Evolutionary conservation across 805 yeast species (phyloP).

Genomic region (Scheffersomyces coipomensis): DNA sequence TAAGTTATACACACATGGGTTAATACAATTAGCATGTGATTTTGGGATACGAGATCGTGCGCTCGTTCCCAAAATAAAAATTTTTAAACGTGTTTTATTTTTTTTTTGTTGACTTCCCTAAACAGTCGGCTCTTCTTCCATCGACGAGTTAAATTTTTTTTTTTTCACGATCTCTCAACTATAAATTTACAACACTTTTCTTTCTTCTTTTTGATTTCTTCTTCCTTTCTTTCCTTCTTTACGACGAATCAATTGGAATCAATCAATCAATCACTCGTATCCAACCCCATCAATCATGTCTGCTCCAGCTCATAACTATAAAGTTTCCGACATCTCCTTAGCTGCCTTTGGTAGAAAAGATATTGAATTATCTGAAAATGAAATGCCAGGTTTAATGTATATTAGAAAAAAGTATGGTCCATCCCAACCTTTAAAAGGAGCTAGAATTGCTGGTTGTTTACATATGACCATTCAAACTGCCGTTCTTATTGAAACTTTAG

Average conservation of each 20-base stretch:
- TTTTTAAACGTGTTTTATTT: too few species aligned
- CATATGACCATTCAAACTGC: constrained; percentile 99
- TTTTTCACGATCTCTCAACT: not conserved
- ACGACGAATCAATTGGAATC: not conserved
- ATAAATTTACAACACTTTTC: not conserved
- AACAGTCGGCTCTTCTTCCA: too few species aligned
- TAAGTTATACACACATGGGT: too few species aligned
- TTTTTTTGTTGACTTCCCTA: too few species aligned
- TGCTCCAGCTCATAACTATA: constrained; percentile 63
- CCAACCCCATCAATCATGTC: constrained; percentile 19
- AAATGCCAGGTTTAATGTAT: constrained; percentile 99
- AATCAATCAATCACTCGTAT: not conserved
- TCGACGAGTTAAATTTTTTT: too few species aligned
- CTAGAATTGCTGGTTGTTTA: constrained; percentile 97
- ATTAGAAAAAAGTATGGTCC: constrained; percentile 90
- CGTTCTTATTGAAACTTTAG: constrained; percentile 94
- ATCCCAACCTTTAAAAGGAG: constrained; percentile 95
- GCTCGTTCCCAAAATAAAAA: too few species aligned
- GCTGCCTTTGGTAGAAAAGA: constrained; percentile 99
- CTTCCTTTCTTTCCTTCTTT: not conserved
- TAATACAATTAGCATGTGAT: too few species aligned
- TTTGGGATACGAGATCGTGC: too few species aligned
- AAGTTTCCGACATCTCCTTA: constrained; percentile 95
- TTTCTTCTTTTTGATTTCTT: not conserved
- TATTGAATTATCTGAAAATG: constrained; percentile 97